Evolutionary conservation across 208 protist genomes (phyloP), one percentile per base, ranked within the genome.

Genomic region (Acanthamoeba lugdunensis): DNA sequence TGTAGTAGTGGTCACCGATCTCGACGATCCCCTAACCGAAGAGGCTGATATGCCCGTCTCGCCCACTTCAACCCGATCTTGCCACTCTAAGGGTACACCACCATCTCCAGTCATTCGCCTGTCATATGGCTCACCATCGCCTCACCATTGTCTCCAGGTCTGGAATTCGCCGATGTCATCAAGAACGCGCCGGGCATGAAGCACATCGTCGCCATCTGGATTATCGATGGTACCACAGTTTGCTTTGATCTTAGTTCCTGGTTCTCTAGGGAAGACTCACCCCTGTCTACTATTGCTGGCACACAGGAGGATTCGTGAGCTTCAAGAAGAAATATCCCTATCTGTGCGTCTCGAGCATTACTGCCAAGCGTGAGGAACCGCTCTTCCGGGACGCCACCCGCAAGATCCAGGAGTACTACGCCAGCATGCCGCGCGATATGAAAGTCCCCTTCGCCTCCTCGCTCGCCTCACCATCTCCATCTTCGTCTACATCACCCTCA

Each of bases 111-210:
- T 11, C 48, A 52, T 52, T 52, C 48, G 48, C 69, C 69, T 25
- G 28, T 30, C 14, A 41, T 41, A 14, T 77, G 13, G 33, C 30
- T 77, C 30, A 77, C 48, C 48, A 52, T 50, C 28, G 25, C 30
- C 28, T 37, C 4, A 8, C 7, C 4, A 21, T 9, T 21, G 4
- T 77, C 71, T 81, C 37, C 71, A 81, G 71, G 71, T 14, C 71
- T 81, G 8, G 71, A 81, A 30, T 81, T 81, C 25, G 33, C 33
- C 11, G 71, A 81, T 33, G 41, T 81, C 16, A 81, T 81, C 33
- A 81, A 81, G 33, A 81, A 30, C 6, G 71, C 71, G 5, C 71
- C 71, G 18, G 71, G 71, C 71, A 81, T 81, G 71, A 81, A 81
- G 37, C 71, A 81, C 71, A 48, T 81, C 33, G 33, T 48, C 28